Base-by-base conservation (phyloP, 2,329 filamentous ascomycete genomes). In the Fusarium tjaetaba region DNA sequence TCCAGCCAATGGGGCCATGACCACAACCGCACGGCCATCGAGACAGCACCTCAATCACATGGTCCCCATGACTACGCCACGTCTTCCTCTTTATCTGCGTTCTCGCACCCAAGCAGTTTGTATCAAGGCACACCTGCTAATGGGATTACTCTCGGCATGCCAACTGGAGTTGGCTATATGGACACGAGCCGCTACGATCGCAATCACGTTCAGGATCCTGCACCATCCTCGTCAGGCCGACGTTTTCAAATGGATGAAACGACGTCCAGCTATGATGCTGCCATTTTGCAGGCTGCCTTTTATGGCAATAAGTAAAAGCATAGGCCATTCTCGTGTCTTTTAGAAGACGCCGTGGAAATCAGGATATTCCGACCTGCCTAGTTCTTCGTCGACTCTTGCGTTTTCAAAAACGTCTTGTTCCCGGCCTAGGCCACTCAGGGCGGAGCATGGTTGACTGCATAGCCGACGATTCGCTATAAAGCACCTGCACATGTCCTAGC, bases 101-200 rank as follows among this genome's bases (percentile, higher is more conserved):
- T 89, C 70, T 86, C 87, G 20, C 82, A 88, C 62, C 80, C 82
- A 3, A 89, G 87, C 76, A 88, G 86, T 70, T 73, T 89, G 28
- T 88, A 86, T 64, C 84, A 83, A 45, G 85, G 87, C 39, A 87
- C 86, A 10, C 86, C 86, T 2, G 73, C 71, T 11, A 79, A 79
- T 42, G 77, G 74, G 20, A 63, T 69, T 13, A 57, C 53, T n/a
- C 73, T 72, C 63, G 73, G 71, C 13, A 64, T 72, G 36, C 63
- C 73, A 7, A 43, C 61, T 30, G 48, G 72, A 48, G 61, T 28
- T 39, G 51, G 65, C 16, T 71, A 73, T 14, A 61, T 68, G 51
- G 62, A 59, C 9, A 41, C 68, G 45, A 72, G 57, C 39, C 73
- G 70, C 22, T 69, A 69, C 38, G 70, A 75, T 30, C 72, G 73